Percentiles rank a stretch among this genome's conserved stretches.
These are phyloP conservation scores for Pyrenochaeta sp. DNA, from an alignment of 2,329 filamentous ascomycete species.

Conservation along the genomic window DNA sequence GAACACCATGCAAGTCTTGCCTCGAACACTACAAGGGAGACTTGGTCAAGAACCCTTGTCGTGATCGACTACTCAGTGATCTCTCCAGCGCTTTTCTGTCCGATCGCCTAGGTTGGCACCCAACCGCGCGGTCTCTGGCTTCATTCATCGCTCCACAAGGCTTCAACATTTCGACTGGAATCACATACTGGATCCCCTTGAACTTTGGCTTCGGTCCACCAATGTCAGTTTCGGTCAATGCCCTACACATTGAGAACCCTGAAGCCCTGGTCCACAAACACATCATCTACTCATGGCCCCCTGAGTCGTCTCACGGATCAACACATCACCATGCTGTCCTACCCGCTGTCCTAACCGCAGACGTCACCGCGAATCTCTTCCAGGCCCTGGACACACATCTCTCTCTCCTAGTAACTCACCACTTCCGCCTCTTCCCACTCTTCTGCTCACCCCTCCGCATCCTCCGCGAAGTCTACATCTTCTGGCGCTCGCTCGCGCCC, in stretches of 20 bases:
- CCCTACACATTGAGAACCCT: slow-evolving; percentile 27
- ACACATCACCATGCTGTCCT: slow-evolving; percentile 41
- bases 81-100: slow-evolving; percentile 39
- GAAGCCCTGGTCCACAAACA: slow-evolving; percentile 40
- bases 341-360: slow-evolving; percentile 39
- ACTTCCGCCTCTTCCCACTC: slow-evolving; percentile 46
- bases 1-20: slow-evolving; percentile 49
- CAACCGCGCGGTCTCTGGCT: slow-evolving; percentile 37
- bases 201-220: slow-evolving; percentile 44
- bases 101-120: slow-evolving; percentile 45
- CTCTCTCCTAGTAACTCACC: slow-evolving; percentile 37
- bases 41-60: slow-evolving; percentile 46
- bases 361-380: slow-evolving; percentile 24
- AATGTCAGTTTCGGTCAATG: slow-evolving; percentile 34
- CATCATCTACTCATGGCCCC: slow-evolving; percentile 48
- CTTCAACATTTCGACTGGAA: slow-evolving; percentile 22
- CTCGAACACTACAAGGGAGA: slow-evolving; percentile 48
- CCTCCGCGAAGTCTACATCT: slow-evolving; percentile 44
- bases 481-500: slow-evolving; percentile 31
- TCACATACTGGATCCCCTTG: slow-evolving; percentile 39
- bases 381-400: slow-evolving; percentile 41
- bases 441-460: slow-evolving; percentile 43
- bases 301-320: slow-evolving; percentile 17
- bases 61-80: slow-evolving; percentile 39
- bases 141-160: slow-evolving; percentile 27